Conservation (phyloP, 1,139 yeast genomes). For the Pichia sp. region DNA sequence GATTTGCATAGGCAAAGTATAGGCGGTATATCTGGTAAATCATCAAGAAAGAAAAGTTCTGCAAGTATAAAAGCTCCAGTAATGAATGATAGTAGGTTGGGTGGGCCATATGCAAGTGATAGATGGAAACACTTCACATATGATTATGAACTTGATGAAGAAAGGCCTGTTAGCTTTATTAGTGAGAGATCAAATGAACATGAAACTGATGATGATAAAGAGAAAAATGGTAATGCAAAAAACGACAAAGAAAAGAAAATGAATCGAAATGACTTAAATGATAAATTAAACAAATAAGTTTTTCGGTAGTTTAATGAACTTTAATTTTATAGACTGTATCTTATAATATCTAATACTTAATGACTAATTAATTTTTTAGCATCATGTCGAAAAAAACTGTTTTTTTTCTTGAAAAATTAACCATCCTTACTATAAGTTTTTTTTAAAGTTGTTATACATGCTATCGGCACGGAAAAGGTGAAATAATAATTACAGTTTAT, state of each 20-base stretch:
- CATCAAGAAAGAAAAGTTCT: background rate
- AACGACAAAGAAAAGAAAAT: background rate
- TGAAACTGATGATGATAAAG: background rate
- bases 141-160: constrained; percentile 18
- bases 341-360: background rate
- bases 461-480: too few species aligned
- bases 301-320: background rate
- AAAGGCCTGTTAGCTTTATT: constrained; percentile 18
- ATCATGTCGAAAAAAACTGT: too few species aligned
- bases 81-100: constrained; percentile 3
- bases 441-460: too few species aligned
- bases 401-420: too few species aligned
- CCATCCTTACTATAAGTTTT: too few species aligned
- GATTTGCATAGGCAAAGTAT: constrained; percentile 3
- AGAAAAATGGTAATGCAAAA: background rate
- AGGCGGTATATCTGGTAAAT: background rate
- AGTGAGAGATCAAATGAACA: constrained; percentile 8
- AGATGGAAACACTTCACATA: constrained; percentile 17
- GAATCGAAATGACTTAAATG: background rate
- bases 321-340: background rate
- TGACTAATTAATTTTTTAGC: background rate
- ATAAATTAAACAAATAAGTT: background rate
- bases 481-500: too few species aligned
- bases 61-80: background rate
- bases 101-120: constrained; percentile 12